Evolutionary conservation across 2,329 filamentous ascomycete genomes (phyloP), one percentile per base, ranked within the genome.

Genomic region (Penicillium brevicompactum): DNA sequence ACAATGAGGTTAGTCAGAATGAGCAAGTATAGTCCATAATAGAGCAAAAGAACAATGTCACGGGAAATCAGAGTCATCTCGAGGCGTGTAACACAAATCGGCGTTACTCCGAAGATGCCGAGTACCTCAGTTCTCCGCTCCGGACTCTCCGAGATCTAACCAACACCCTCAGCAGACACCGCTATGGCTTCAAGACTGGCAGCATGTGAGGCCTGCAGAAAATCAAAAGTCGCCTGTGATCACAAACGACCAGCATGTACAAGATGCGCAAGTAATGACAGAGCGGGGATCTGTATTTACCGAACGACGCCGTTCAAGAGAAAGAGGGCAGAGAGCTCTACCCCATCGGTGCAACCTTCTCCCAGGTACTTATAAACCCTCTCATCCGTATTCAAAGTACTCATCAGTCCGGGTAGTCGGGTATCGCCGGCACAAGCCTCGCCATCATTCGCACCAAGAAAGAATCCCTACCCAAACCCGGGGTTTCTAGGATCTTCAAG

Each of bases 401-500:
- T 53, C 41, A 56, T 32, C 16, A 11, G 31, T 37, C 41, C 37
- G 2, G 27, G 47, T 18, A 63, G 60, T 46, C 44, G 61, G 30
- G 37, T 46, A 37, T 57, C 62, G 14, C 54, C 63, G 16, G 59
- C 63, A 5, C 56, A 58, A 30, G 3, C 47, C 10, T 60, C 62
- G 16, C 60, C 64, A 21, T 54, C 60, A 6, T 64, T 61, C 42
- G 55, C 53, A 14, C 55, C 64, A 30, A 59, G 63, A 16, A 61
- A 56, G 18, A 63, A 63, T 49, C 58, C 58, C n/a, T 69, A 69
- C 46, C 67, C 66, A 1, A 69, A 69, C 46, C 67, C 67, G 8
- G 67, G 66, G 9, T 69, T 64, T 49, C 32, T 68, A 40, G 67
- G 66, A 2, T 63, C 61, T 8, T 69, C 67, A 14, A 69, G 67